Evolutionary conservation across 805 yeast species (phyloP).

Genomic region (Teunomyces stri): DNA sequence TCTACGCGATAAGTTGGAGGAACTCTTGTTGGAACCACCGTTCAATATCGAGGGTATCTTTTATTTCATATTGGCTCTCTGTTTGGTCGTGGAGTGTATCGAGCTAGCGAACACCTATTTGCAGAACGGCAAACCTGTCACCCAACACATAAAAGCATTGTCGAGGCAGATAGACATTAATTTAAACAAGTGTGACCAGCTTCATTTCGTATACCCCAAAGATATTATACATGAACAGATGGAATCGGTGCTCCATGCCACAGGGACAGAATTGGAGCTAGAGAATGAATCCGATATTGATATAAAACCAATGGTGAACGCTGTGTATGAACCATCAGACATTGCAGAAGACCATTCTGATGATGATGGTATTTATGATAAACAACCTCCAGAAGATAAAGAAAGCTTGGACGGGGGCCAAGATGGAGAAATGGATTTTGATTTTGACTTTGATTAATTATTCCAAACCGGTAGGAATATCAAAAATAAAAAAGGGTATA

Average conservation of each 20-base stretch:
- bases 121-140: not conserved
- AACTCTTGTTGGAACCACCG: constrained; percentile 42
- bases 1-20: constrained; percentile 34
- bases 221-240: constrained; percentile 13
- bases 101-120: constrained; percentile 15
- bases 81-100: constrained; percentile 24
- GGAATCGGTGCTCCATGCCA: not conserved
- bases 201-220: constrained; percentile 25
- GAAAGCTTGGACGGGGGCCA: not conserved
- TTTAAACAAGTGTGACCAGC: constrained; percentile 18
- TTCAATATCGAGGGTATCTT: constrained; percentile 41
- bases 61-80: constrained; percentile 32
- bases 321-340: not conserved
- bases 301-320: not conserved
- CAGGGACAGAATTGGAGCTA: not conserved
- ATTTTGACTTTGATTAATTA: constrained; percentile 24
- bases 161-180: not conserved
- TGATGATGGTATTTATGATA: not conserved
- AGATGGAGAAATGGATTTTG: constrained; percentile 19
- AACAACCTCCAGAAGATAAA: constrained; percentile 1
- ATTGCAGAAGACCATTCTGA: constrained; percentile 2
- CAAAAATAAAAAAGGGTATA: not conserved
- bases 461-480: not conserved
- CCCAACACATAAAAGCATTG: not conserved
- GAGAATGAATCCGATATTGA: not conserved